Percentiles rank a stretch among this genome's conserved stretches.
These are phyloP conservation scores for Vitis riparia DNA, from an alignment of 164 flowering plant species.

Conservation along the genomic window DNA sequence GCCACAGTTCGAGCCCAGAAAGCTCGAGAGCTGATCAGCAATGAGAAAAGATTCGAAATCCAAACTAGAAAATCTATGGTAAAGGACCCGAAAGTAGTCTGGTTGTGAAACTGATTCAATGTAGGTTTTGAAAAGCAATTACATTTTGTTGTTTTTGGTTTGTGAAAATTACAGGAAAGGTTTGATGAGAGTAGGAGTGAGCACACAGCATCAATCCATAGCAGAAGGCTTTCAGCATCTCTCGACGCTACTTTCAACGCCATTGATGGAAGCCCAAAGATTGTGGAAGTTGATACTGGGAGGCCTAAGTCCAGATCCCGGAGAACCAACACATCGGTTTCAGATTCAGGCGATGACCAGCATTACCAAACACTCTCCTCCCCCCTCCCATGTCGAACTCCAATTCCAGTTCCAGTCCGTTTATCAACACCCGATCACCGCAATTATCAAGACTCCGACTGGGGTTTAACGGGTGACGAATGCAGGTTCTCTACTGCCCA, in stretches of 20 bases:
- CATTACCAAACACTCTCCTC: constrained; percentile 29
- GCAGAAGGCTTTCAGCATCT: constrained; percentile 67
- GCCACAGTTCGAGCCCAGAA: constrained; percentile 49
- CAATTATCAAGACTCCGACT: constrained; percentile 27
- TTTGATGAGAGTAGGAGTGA: constrained; percentile 70
- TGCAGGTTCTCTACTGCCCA: constrained; percentile 55
- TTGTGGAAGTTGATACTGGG: constrained; percentile 61
- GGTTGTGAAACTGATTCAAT: background rate
- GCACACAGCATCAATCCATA: constrained; percentile 47
- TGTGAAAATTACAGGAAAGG: constrained; percentile 43
- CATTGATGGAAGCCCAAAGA: constrained; percentile 47
- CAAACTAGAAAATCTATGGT: constrained; percentile 52
- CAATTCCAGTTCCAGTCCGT: constrained; percentile 19
- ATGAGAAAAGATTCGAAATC: constrained; percentile 23
- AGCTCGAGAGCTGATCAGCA: constrained; percentile 22
- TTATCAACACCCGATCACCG: constrained; percentile 28
- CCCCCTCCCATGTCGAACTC: constrained; percentile 26
- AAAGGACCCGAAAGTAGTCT: background rate
- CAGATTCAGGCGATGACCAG: constrained; percentile 35
- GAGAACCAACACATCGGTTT: constrained; percentile 23
- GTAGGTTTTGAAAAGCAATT: background rate
- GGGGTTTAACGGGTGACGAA: constrained; percentile 39
- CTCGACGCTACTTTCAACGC: constrained; percentile 29
- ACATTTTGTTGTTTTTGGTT: background rate
- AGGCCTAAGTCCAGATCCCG: constrained; percentile 48